Evolutionary conservation across 768 basidiomycete genomes (phyloP).

Genomic region (Podaxis sp.): DNA sequence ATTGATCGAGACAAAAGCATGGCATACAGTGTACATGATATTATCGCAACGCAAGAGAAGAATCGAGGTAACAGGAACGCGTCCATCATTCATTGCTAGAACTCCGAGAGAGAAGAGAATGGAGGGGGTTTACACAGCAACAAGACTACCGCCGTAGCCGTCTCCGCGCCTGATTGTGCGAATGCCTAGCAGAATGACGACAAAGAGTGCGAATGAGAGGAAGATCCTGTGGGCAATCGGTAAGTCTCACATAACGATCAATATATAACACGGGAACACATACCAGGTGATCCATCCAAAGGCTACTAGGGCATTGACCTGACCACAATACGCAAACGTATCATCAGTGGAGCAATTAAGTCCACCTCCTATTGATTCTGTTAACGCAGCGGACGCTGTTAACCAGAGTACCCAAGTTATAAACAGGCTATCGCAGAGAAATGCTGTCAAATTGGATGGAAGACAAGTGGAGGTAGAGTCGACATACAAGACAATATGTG

Average conservation of each 20-base stretch:
- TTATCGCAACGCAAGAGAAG: not conserved
- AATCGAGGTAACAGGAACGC: not conserved
- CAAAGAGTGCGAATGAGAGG: conserved; percentile 53
- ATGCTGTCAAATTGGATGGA: not conserved
- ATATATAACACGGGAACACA: conserved; percentile 21
- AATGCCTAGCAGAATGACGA: conserved; percentile 54
- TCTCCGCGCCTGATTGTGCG: conserved; percentile 62
- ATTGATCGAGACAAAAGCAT: not conserved
- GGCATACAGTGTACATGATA: not conserved
- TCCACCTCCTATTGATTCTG: conserved; percentile 63
- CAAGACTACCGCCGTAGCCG: conserved; percentile 50
- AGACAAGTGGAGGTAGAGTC: conserved; percentile 1
- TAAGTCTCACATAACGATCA: not conserved
- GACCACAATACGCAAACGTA: conserved; percentile 64
- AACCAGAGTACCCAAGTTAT: conserved; percentile 82
- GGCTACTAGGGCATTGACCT: conserved; percentile 72
- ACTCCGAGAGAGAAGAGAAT: not conserved
- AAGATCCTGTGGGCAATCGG: conserved; percentile 48
- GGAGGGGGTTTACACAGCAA: not conserved
- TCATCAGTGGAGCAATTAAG: conserved; percentile 60
- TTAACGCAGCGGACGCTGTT: conserved; percentile 70
- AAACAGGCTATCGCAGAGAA: conserved; percentile 43
- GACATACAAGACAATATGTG: conserved; percentile 65
- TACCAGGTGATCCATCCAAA: conserved; percentile 80
- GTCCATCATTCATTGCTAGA: not conserved